These are phyloP conservation scores for Acanthochlamys bracteata DNA, from an alignment of 106 monocot species.

Conservation along the genomic window DNA sequence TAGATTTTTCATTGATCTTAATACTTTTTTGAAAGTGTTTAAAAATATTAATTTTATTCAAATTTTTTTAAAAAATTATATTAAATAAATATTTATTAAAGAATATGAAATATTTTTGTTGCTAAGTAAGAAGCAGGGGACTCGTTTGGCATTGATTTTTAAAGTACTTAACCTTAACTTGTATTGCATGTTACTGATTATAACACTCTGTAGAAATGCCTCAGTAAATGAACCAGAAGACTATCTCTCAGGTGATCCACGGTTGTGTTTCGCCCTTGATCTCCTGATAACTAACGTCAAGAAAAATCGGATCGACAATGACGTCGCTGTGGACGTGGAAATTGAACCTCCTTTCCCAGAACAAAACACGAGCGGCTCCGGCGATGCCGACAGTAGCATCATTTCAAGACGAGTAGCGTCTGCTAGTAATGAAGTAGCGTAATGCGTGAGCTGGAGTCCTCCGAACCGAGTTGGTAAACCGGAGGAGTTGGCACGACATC, in stretches of 20 bases:
- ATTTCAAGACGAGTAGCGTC: slow-evolving; percentile 52
- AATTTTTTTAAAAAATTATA: too few species aligned
- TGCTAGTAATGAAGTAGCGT: slow-evolving; percentile 24
- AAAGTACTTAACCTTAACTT: too few species aligned
- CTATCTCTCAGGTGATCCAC: slow-evolving; percentile 3
- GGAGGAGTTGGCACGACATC: slow-evolving; percentile 43
- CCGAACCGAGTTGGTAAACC: slow-evolving; percentile 44
- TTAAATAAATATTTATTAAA: too few species aligned
- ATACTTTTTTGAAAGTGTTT: too few species aligned
- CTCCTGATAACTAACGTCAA: slow-evolving; percentile 61
- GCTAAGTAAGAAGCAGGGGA: too few species aligned
- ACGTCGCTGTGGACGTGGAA: slow-evolving; percentile 55
- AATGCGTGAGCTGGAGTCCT: slow-evolving; percentile 47
- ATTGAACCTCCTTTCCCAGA: slow-evolving; percentile 38
- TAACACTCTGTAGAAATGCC: too few species aligned
- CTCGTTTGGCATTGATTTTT: too few species aligned
- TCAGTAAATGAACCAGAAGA: neutral
- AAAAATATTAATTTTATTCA: too few species aligned
- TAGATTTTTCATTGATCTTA: too few species aligned
- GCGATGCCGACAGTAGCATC: slow-evolving; percentile 58
- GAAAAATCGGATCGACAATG: slow-evolving; percentile 59
- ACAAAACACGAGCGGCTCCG: slow-evolving; percentile 43
- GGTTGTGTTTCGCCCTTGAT: slow-evolving; percentile 53
- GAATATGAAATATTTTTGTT: too few species aligned
- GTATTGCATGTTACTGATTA: too few species aligned